Conservation (phyloP, 345 rosid genomes). For the Iberis pinnata region DNA sequence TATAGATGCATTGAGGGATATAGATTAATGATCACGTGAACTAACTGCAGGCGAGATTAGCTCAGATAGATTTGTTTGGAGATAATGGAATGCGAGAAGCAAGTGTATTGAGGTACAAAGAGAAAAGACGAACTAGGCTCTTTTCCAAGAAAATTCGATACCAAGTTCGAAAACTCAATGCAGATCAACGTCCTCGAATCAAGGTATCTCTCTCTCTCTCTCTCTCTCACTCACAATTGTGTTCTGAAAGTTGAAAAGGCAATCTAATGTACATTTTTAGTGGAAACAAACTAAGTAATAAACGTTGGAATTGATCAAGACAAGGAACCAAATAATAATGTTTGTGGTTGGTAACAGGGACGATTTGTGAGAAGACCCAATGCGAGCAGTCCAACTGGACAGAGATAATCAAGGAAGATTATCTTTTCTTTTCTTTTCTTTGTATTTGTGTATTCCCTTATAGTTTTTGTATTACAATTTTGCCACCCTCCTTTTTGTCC, state of each 20-base stretch:
- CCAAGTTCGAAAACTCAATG: conserved; percentile 84
- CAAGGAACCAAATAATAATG: conserved; percentile 27
- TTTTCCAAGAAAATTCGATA: conserved; percentile 90
- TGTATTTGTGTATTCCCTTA: conserved; percentile 6
- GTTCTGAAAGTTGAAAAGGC: neutral
- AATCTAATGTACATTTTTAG: neutral
- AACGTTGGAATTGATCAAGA: conserved; percentile 19
- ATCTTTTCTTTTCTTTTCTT: conserved; percentile 6
- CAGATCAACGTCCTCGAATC: conserved; percentile 83
- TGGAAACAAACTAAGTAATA: neutral
- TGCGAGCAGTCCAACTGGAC: conserved; percentile 24
- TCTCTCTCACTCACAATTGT: too few species aligned
- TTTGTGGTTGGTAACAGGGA: conserved; percentile 33
- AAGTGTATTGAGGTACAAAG: conserved; percentile 80
- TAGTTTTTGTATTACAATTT: neutral
- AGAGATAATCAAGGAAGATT: conserved; percentile 25
- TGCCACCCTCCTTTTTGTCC: conserved; percentile 16
- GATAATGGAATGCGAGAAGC: conserved; percentile 72
- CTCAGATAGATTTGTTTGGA: conserved; percentile 66
- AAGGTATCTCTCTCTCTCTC: too few species aligned
- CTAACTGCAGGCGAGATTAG: conserved; percentile 67
- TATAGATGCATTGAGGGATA: too few species aligned
- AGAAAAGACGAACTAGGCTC: conserved; percentile 77
- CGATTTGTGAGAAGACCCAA: conserved; percentile 37
- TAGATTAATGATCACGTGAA: conserved; percentile 15